phyloP scores from a whole-genome alignment of 139 green algal genomes.

The Chlamydomonas incerta region DNA sequence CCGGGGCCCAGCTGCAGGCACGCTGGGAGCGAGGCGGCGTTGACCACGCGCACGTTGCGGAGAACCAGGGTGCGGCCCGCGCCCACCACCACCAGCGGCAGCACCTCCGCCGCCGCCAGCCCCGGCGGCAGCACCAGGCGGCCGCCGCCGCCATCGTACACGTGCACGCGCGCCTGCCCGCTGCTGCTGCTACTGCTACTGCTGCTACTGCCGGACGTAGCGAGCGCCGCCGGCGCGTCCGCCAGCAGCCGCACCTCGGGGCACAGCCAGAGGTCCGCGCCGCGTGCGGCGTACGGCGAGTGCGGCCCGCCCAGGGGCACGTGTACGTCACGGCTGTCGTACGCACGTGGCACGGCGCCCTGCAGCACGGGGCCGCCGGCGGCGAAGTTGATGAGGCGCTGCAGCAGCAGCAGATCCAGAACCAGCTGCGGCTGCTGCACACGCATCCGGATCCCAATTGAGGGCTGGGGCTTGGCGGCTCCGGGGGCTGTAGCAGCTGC shows the following conservation, averaged over 20 bases:
- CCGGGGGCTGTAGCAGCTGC: too few species aligned
- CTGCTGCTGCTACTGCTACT: too few species aligned
- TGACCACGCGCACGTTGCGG: conserved; percentile 83
- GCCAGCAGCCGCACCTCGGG: conserved; percentile 85
- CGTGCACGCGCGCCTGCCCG: not conserved
- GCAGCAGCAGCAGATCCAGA: conserved; percentile 87
- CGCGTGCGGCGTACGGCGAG: too few species aligned
- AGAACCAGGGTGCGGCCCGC: conserved; percentile 76
- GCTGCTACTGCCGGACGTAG: not conserved
- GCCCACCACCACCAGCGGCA: conserved; percentile 90
- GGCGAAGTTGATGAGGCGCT: conserved; percentile 80
- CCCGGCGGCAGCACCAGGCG: conserved; percentile 69
- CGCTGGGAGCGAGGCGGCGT: conserved; percentile 70
- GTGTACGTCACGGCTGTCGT: not conserved
- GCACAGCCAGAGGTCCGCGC: conserved; percentile 82
- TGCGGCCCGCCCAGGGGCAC: not conserved
- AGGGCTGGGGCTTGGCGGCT: not conserved
- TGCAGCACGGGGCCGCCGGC: conserved; percentile 56
- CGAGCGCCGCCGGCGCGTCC: conserved; percentile 58
- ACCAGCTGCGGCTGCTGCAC: conserved; percentile 87
- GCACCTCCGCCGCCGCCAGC: conserved; percentile 59
- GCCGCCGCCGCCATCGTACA: conserved; percentile 81
- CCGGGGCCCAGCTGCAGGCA: conserved; percentile 78
- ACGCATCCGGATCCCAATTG: conserved; percentile 63
- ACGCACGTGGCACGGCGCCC: conserved; percentile 14